Base-by-base conservation (phyloP, 495 filamentous ascomycete genomes). In the Staphylotrichum tortipilum region DNA sequence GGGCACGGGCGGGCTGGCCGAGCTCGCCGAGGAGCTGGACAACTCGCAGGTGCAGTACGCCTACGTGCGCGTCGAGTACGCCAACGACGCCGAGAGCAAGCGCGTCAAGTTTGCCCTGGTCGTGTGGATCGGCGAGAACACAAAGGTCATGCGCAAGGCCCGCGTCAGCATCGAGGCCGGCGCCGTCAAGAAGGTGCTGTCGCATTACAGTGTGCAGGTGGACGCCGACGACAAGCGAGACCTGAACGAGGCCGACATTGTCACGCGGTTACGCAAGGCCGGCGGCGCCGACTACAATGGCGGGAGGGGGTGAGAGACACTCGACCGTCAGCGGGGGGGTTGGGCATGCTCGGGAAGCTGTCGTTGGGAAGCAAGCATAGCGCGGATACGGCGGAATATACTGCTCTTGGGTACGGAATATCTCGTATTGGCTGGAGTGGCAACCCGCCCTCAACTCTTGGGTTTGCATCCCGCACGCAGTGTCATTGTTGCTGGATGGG, bases 281-380 rank as follows among this genome's bases (percentile, higher is more conserved):
- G 77, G 77, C 22, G 78, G 78, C 18, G 78, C 78, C 3, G 77
- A 81, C 62, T 81, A 79, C 64, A 78, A 80, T 52, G 76, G 76
- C 4, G 76, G 76, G 30, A 62, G 76, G 40, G 76, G 76, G n/a
- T 77, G 56, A 53, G 23, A 22, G 38, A 19, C n/a, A n/a, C n/a
- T n/a, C n/a, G n/a, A n/a, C n/a, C n/a, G n/a, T n/a, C n/a, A n/a
- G n/a, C n/a, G n/a, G n/a, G n/a, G n/a, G n/a, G n/a, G n/a, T n/a
- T n/a, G n/a, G n/a, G n/a, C n/a, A n/a, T n/a, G n/a, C n/a, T n/a
- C n/a, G n/a, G n/a, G n/a, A n/a, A n/a, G n/a, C n/a, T n/a, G n/a
- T 30, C 10, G 31, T 43, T 23, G 38, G 36, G 15, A 36, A 30
- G 44, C 22, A 36, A 30, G 44, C 37, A 48, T 48, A 49, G 44